phyloP scores from a whole-genome alignment of 257 asterid genomes.

The Rhazya stricta region DNA sequence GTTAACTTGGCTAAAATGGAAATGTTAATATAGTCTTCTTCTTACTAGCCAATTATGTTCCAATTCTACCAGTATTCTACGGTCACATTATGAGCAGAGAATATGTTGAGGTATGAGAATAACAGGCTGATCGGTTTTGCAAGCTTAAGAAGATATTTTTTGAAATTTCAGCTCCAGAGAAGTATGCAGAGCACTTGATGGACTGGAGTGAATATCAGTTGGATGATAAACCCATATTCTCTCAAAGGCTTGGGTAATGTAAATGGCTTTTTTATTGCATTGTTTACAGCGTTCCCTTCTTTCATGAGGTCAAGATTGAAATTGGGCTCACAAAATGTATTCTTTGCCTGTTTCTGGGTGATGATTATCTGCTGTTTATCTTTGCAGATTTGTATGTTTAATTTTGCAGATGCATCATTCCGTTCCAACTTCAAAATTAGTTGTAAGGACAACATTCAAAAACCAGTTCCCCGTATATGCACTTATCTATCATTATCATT shows the following conservation, averaged over 20 bases:
- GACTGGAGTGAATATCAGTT: conserved; percentile 83
- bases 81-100: neutral
- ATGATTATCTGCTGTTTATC: neutral
- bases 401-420: conserved; percentile 56
- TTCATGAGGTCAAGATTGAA: conserved; percentile 1
- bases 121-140: conserved; percentile 82
- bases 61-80: neutral
- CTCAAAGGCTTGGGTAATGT: conserved; percentile 83
- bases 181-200: conserved; percentile 87
- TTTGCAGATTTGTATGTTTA: neutral
- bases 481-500: conserved; percentile 21
- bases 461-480: conserved; percentile 21
- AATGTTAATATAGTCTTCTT: neutral
- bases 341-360: neutral
- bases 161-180: conserved; percentile 75
- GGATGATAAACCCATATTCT: conserved; percentile 77
- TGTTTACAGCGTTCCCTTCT: neutral
- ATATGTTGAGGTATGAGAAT: conserved; percentile 56
- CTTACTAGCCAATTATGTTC: neutral
- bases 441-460: conserved; percentile 23
- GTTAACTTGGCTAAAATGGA: too few species aligned
- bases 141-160: conserved; percentile 73
- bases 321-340: neutral
- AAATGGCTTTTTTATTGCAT: neutral
- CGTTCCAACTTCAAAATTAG: conserved; percentile 22